Evolutionary conservation across 768 basidiomycete genomes (phyloP).

Genomic region (Mycena chlorophos): DNA sequence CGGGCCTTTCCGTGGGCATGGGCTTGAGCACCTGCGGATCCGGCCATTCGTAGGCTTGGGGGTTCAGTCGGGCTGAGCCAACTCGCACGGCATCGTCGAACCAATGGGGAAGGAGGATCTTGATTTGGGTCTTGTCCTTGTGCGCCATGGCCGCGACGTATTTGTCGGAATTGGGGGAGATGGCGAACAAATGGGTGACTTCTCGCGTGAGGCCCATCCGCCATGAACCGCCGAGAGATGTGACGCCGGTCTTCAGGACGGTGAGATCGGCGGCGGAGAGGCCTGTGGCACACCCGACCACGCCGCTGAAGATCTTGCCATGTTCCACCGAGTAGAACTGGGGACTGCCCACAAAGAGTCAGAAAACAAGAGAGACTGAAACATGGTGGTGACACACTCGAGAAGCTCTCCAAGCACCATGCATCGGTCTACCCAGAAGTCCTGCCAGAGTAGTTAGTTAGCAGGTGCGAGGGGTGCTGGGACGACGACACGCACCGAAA

Average conservation of each 20-base stretch:
- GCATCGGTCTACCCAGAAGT: constrained; percentile 72
- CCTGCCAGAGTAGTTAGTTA: constrained; percentile 32
- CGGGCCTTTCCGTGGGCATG: constrained; percentile 25
- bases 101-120: constrained; percentile 87
- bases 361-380: neutral
- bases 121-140: constrained; percentile 57
- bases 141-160: constrained; percentile 58
- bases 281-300: constrained; percentile 71
- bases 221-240: constrained; percentile 81
- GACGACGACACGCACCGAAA: constrained; percentile 38
- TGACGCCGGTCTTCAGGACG: constrained; percentile 70
- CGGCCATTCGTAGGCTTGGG: constrained; percentile 70
- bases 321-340: constrained; percentile 77
- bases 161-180: constrained; percentile 51
- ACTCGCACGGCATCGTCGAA: constrained; percentile 78
- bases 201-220: constrained; percentile 75
- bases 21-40: constrained; percentile 54
- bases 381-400: constrained; percentile 43
- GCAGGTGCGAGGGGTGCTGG: neutral
- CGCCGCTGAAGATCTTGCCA: constrained; percentile 76
- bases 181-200: constrained; percentile 82
- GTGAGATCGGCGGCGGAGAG: constrained; percentile 67
- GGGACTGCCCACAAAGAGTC: constrained; percentile 2
- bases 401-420: constrained; percentile 58
- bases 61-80: constrained; percentile 49